These are phyloP conservation scores for Stephania japonica DNA, from an alignment of 164 flowering plant species.

Conservation along the genomic window DNA sequence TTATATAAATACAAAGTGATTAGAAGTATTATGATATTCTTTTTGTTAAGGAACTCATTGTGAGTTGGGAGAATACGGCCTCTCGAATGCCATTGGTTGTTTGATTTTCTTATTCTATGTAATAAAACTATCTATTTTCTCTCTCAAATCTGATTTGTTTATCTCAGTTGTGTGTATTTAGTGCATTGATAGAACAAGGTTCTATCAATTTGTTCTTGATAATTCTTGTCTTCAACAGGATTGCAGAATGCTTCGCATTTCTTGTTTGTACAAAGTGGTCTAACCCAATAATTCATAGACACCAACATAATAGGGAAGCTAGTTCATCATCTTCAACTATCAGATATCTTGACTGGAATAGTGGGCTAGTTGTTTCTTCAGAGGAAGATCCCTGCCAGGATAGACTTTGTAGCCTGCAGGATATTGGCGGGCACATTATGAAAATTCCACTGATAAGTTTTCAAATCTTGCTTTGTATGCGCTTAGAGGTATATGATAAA, in stretches of 20 bases:
- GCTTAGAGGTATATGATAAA: conserved; percentile 64
- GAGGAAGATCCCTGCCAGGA: conserved; percentile 54
- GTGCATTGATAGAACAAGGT: no score
- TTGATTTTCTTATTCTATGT: no score
- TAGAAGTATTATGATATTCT: no score
- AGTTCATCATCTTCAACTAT: conserved; percentile 43
- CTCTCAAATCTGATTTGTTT: no score
- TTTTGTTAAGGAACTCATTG: no score
- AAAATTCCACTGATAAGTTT: conserved; percentile 73
- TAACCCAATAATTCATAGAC: conserved; percentile 79
- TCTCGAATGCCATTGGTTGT: no score
- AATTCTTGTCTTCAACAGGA: conserved; percentile 35
- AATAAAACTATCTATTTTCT: no score
- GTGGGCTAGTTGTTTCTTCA: conserved; percentile 54
- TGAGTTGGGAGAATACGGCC: no score
- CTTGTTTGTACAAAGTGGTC: conserved; percentile 95
- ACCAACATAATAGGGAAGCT: conserved; percentile 35
- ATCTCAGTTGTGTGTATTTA: no score
- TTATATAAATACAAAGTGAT: no score
- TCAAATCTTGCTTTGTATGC: conserved; percentile 82
- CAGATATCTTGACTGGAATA: conserved; percentile 72
- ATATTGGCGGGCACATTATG: conserved; percentile 90
- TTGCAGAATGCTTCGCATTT: conserved; percentile 92
- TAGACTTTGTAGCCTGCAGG: conserved; percentile 59
- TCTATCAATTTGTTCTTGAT: background rate